These are phyloP conservation scores for Neospora caninum DNA, from an alignment of 169 alveolate species.

Conservation along the genomic window DNA sequence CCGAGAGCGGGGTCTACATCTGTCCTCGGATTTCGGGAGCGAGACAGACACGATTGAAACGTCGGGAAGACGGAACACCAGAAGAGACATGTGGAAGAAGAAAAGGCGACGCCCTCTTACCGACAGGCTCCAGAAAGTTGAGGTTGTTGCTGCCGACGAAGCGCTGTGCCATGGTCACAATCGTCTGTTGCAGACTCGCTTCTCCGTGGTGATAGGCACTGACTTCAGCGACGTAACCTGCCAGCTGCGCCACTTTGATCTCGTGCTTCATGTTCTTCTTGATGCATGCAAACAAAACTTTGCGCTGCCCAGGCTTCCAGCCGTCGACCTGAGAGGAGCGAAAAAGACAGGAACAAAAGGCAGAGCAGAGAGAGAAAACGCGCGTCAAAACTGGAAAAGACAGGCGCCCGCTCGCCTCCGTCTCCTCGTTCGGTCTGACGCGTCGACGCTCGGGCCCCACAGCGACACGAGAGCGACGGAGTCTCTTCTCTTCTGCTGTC, in stretches of 20 bases:
- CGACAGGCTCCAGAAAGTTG: constrained; percentile 68
- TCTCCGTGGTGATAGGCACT: constrained; percentile 99
- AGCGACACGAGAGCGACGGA: too few species aligned
- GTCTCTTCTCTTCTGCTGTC: too few species aligned
- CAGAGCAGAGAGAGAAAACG: not conserved
- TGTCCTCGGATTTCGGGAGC: too few species aligned
- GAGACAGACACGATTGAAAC: too few species aligned
- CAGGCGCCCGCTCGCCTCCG: too few species aligned
- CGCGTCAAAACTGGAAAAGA: not conserved
- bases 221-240: constrained; percentile 97
- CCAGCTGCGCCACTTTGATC: constrained; percentile 94
- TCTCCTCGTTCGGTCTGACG: too few species aligned
- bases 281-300: constrained; percentile 96
- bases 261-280: constrained; percentile 95
- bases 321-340: constrained; percentile 92
- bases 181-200: constrained; percentile 94
- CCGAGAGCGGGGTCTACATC: constrained; percentile 77
- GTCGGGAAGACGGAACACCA: too few species aligned
- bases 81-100: too few species aligned
- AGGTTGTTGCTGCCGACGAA: constrained; percentile 97
- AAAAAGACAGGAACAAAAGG: not conserved
- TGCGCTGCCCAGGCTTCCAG: constrained; percentile 99
- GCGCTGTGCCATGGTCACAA: constrained; percentile 99
- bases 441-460: too few species aligned
- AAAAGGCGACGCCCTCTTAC: not conserved